These are phyloP conservation scores for Ceratocystis smalleyi DNA, from an alignment of 2,329 filamentous ascomycete genomes.

Conservation along the genomic window DNA sequence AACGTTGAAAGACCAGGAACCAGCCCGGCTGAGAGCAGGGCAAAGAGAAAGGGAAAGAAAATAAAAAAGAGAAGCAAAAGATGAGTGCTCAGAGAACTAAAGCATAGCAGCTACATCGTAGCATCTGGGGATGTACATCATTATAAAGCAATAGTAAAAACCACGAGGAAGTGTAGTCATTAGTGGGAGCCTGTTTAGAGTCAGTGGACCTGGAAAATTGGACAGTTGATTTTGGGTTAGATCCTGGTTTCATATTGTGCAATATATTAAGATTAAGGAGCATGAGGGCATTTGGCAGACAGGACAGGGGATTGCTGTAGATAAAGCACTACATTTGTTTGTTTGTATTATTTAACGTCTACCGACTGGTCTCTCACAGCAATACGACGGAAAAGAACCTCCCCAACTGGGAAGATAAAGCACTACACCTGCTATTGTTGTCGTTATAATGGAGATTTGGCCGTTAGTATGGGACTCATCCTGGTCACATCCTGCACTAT, in stretches of 20 bases:
- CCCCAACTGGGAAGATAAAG: too few species aligned
- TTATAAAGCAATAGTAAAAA: not conserved
- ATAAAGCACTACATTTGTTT: not conserved
- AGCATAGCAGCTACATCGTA: slow-evolving; percentile 14
- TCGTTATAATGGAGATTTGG: not conserved
- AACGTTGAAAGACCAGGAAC: not conserved
- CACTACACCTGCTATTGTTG: not conserved
- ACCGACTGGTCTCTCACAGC: too few species aligned
- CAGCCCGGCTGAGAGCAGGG: not conserved
- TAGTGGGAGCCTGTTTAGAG: too few species aligned
- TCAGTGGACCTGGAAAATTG: too few species aligned
- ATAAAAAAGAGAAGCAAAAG: not conserved
- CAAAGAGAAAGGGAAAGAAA: not conserved
- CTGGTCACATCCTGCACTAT: too few species aligned
- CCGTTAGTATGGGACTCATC: too few species aligned
- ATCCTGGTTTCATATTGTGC: not conserved
- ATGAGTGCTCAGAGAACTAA: not conserved
- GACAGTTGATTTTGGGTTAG: too few species aligned
- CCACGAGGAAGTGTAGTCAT: not conserved
- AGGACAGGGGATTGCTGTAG: not conserved
- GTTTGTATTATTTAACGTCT: too few species aligned
- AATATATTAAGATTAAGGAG: not conserved
- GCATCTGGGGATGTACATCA: too few species aligned
- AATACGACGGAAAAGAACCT: too few species aligned
- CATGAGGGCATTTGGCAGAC: not conserved